Base-by-base conservation (phyloP, 345 rosid genomes). In the Euphorbia lathyris region DNA sequence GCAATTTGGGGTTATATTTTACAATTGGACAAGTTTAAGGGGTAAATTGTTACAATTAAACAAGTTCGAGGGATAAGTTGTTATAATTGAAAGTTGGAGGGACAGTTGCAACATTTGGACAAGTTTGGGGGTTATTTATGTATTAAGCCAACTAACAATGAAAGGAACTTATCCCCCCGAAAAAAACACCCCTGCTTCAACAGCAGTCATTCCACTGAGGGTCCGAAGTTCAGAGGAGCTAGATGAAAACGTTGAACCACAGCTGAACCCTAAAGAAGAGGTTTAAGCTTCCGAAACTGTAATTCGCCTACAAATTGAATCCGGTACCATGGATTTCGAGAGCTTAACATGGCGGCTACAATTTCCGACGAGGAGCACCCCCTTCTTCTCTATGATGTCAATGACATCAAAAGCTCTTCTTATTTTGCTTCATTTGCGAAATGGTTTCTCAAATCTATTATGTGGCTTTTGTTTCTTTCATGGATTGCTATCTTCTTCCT, bases 401-500 rank as follows among this genome's bases (percentile, higher is more conserved):
- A 70, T 19, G 72, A 77, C 8, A 16, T 26, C 30, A 25, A 9
- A 59, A 77, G 3, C 45, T 77, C 43, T 27, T 77, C 43, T 32
- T 81, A 2, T 16, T 66, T 79, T 65, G 72, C 34, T 47, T 83
- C 86, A 27, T 79, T 77, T 2, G 42, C 67, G 53, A 85, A 84
- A 82, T 85, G 89, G 88, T 23, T 80, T 69, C 76, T 92, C 57
- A 78, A 72, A 65, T 32, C 66, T 73, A 71, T 77, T n/a, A 86
- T 88, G 70, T 85, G 90, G 83, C 80, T 78, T 62, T 26, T 86
- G 36, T 82, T 88, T 55, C 60, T 81, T 34, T 52, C 79, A 5
- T 93, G 98, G 98, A 72, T 83, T 42, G 79, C 72, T 48, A 22
- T 93, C 57, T 63, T 87, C 34, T 74, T 85, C 65, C 32, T 83